A percentile compares a stretch with the other conserved stretches of the same genome.
These are phyloP conservation scores for Pilobolus umbonatus DNA, from an alignment of 192 early-diverging fungal genomes.

Conservation along the genomic window DNA sequence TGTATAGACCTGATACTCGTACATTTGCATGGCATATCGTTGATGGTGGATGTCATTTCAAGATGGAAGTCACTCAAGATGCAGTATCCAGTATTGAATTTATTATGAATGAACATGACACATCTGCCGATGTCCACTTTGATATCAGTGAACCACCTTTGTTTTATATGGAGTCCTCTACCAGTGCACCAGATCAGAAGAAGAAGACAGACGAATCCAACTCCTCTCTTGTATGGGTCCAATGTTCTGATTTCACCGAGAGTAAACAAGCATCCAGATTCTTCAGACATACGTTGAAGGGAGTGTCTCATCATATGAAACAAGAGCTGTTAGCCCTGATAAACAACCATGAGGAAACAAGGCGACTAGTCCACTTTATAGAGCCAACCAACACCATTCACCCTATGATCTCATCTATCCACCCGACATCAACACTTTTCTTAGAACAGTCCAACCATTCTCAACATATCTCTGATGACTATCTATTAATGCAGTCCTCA, in stretches of 20 bases:
- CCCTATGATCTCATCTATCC: not conserved
- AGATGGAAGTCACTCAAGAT: constrained; percentile 57
- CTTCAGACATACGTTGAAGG: constrained; percentile 48
- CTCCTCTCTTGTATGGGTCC: constrained; percentile 37
- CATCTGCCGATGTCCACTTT: constrained; percentile 45
- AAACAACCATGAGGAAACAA: constrained; percentile 16
- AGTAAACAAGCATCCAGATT: constrained; percentile 54
- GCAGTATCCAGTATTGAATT: constrained; percentile 47
- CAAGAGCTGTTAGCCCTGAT: constrained; percentile 24
- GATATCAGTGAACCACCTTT: constrained; percentile 47
- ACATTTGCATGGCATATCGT: constrained; percentile 59
- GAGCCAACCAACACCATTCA: not conserved
- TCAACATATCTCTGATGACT: not conserved
- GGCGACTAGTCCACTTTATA: constrained; percentile 15
- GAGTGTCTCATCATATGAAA: constrained; percentile 25
- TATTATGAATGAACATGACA: constrained; percentile 32
- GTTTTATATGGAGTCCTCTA: constrained; percentile 54
- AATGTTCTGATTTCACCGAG: constrained; percentile 61
- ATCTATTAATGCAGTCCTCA: not conserved
- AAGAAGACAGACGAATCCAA: not conserved
- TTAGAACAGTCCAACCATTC: not conserved
- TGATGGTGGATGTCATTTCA: constrained; percentile 52
- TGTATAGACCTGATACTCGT: constrained; percentile 42
- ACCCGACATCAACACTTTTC: not conserved
- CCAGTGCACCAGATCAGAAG: constrained; percentile 11